These are phyloP conservation scores for Linnemannia hyalina DNA, from an alignment of 192 early-diverging fungal genomes.

Conservation along the genomic window DNA sequence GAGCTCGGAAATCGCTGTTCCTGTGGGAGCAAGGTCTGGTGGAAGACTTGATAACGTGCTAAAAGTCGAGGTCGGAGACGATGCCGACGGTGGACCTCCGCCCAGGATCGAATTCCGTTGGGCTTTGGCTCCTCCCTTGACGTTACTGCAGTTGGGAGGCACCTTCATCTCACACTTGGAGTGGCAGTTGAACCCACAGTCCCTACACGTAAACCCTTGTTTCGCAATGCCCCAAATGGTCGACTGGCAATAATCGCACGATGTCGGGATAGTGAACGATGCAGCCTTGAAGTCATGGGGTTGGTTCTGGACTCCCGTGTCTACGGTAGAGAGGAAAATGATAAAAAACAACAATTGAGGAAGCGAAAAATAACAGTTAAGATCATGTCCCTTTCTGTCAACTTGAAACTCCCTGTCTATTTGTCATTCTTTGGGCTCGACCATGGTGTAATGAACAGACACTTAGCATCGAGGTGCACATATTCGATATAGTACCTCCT, in stretches of 20 bases:
- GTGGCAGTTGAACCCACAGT: constrained; percentile 82
- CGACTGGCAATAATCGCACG: constrained; percentile 79
- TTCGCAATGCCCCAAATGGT: constrained; percentile 86
- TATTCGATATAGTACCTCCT: constrained; percentile 63
- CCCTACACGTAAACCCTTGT: constrained; percentile 75
- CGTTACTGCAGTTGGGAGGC: constrained; percentile 72
- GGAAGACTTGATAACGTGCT: constrained; percentile 41
- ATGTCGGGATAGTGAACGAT: constrained; percentile 81
- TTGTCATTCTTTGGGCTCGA: not conserved
- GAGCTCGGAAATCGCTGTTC: constrained; percentile 44
- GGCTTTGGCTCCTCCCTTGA: constrained; percentile 64
- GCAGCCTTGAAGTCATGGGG: constrained; percentile 76
- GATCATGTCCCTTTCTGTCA: not conserved
- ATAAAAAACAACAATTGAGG: not conserved
- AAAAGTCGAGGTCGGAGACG: constrained; percentile 33
- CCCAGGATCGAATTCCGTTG: constrained; percentile 37
- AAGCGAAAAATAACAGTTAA: not conserved
- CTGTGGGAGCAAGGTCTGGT: constrained; percentile 32
- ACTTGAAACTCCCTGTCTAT: not conserved
- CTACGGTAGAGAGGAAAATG: constrained; percentile 33
- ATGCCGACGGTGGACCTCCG: constrained; percentile 8
- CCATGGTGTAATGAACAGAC: not conserved
- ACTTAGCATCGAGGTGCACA: not conserved
- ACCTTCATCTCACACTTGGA: constrained; percentile 87
- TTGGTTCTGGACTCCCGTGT: constrained; percentile 61